Base-by-base conservation (phyloP, 768 basidiomycete species). In the Rhodotorula paludigena region DNA sequence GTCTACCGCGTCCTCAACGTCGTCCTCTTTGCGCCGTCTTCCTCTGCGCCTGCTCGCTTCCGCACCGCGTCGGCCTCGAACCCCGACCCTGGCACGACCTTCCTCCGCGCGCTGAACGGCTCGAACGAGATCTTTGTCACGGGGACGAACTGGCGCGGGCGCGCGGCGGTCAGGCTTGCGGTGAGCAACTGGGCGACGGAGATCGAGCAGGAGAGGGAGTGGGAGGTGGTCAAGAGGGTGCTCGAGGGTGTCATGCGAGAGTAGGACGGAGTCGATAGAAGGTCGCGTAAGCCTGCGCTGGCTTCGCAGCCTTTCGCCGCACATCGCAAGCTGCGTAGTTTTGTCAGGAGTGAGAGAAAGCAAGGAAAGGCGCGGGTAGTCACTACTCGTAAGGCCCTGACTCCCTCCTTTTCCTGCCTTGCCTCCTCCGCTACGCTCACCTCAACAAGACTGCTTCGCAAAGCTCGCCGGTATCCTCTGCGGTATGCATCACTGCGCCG, bases 151-250 rank as follows among this genome's bases (percentile, higher is more conserved):
- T 80, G 80, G 81, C 74, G 75, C 30, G 78, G 79, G 3, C 44
- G 73, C 30, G 74, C 76, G 14, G 81, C 80, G 9, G 76, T 80
- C 2, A 63, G 81, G 67, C 60, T 82, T 35, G 81, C 81, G 0
- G 81, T 82, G 7, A 76, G 76, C 41, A 81, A 79, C 54, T 78
- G 78, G 78, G 57, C 52, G 73, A 77, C 78, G 16, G 75, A 61
- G 60, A 23, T 45, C 3, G 52, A 55, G 32, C 44, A 69, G 35
- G 63, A 54, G 32, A 52, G 67, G 51, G 78, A 78, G 52, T 74
- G 70, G 42, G 75, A 76, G 41, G 69, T 74, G 30, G 69, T 78
- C 20, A 64, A 54, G 45, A 57, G 64, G 11, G 76, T 77, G 25
- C 64, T 80, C 21, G 74, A 75, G 41, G 44, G 57, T 30, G 76